phyloP scores from a whole-genome alignment of 768 basidiomycete species.

The Leccinum arenicola region DNA sequence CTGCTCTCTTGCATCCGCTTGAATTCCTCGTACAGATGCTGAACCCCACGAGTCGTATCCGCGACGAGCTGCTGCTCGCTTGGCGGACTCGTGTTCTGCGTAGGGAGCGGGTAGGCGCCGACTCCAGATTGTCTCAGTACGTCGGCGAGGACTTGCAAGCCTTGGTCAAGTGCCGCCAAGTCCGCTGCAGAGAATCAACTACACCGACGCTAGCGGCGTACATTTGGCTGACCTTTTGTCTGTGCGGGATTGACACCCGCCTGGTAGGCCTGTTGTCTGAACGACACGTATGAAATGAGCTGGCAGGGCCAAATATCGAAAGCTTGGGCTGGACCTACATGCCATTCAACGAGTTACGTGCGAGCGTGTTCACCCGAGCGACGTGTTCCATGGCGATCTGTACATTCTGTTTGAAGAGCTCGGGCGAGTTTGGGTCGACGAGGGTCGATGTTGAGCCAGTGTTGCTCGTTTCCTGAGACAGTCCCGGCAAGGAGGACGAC shows the following conservation, averaged over 20 bases:
- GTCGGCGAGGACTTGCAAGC: slow-evolving; percentile 44
- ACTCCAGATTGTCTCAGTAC: slow-evolving; percentile 57
- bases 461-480: slow-evolving; percentile 28
- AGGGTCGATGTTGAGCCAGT: slow-evolving; percentile 13
- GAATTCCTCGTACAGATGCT: slow-evolving; percentile 48
- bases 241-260: slow-evolving; percentile 48
- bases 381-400: slow-evolving; percentile 48
- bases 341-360: slow-evolving; percentile 45
- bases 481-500: slow-evolving; percentile 14
- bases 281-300: slow-evolving; percentile 18
- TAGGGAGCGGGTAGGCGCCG: slow-evolving; percentile 58
- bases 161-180: slow-evolving; percentile 49
- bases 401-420: slow-evolving; percentile 59
- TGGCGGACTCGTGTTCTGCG: slow-evolving; percentile 28
- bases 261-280: slow-evolving; percentile 62
- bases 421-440: slow-evolving; percentile 56
- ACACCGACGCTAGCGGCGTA: not conserved
- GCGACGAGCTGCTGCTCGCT: slow-evolving; percentile 47
- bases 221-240: slow-evolving; percentile 45
- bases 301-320: not conserved
- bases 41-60: slow-evolving; percentile 41
- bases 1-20: slow-evolving; percentile 38
- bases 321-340: slow-evolving; percentile 10
- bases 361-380: slow-evolving; percentile 42
- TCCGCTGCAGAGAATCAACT: slow-evolving; percentile 35